Base-by-base conservation (phyloP, 179 eudicot genomes). In the Nepenthes alata region DNA sequence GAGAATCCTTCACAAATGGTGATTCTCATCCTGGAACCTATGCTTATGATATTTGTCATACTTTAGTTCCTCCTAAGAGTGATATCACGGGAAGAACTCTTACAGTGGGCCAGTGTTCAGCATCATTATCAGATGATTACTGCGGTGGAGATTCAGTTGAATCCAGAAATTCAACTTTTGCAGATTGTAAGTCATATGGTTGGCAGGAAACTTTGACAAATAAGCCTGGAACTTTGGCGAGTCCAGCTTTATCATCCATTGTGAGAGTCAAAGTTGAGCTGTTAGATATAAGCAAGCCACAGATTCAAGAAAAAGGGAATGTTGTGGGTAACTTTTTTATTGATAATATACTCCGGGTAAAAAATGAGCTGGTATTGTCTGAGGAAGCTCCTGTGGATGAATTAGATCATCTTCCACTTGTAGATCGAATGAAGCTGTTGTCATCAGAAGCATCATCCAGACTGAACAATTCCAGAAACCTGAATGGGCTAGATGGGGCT, bases 351-450 rank as follows among this genome's bases (percentile, higher is more conserved):
- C 45, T 67, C 47, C 50, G 70, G 11, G 80, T 85, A 62, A 93
- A 90, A 74, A 70, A 55, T 65, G 87, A 82, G 73, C 67, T 61
- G 25, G 73, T 53, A 47, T 56, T 34, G 34, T 70, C 75, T 67
- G 59, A 53, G 37, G 81, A 72, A 57, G 63, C 48, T 62, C 25
- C 54, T 61, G 81, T 52, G 41, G 97, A 90, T 74, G 76, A 81
- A 55, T 53, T 90, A 16, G 97, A 94, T 67, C 89, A 94, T 73
- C 67, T 94, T 77, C 64, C 85, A 63, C 79, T 90, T 14, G 51
- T 69, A 13, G 84, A 83, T 47, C 80, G 99, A 48, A 63, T 87
- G 72, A 78, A 75, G 69, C 67, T 84, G 81, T 58, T 85, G 57
- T 70, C 83, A 50, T 63, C 83, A n/a, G 81, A 76, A 63, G 56